Evolutionary conservation across 2,329 filamentous ascomycete species (phyloP).

Genomic region (Cordyceps sp.): DNA sequence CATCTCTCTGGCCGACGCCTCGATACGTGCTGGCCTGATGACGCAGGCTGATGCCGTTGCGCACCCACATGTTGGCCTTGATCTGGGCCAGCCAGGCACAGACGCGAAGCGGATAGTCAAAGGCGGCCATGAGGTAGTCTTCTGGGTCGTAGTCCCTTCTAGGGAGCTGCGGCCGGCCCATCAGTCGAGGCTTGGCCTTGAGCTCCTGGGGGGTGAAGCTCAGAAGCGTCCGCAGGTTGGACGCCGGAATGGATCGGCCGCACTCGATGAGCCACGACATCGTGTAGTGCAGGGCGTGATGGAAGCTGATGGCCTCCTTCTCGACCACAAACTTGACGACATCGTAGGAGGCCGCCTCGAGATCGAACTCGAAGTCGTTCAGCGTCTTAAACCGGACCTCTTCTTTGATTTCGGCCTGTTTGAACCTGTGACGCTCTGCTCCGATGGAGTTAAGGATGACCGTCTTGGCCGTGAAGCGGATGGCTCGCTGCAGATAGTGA

Average conservation of each 20-base stretch:
- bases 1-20: slow-evolving; percentile 74
- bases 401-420: slow-evolving; percentile 73
- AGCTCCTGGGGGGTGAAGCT: slow-evolving; percentile 58
- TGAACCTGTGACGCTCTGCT: slow-evolving; percentile 72
- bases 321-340: slow-evolving; percentile 83
- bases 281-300: slow-evolving; percentile 91
- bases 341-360: slow-evolving; percentile 34
- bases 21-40: slow-evolving; percentile 93
- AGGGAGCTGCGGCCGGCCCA: slow-evolving; percentile 40
- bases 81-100: slow-evolving; percentile 97
- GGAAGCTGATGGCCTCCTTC: slow-evolving; percentile 85
- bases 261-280: slow-evolving; percentile 91
- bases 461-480: slow-evolving; percentile 59
- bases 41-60: slow-evolving; percentile 87
- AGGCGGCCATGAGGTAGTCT: slow-evolving; percentile 70
- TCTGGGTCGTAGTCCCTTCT: slow-evolving; percentile 45
- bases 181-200: slow-evolving; percentile 43
- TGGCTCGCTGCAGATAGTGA: slow-evolving; percentile 50
- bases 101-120: slow-evolving; percentile 85
- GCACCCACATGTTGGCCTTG: slow-evolving; percentile 96
- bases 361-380: slow-evolving; percentile 66
- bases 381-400: slow-evolving; percentile 70
- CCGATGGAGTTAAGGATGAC: slow-evolving; percentile 84
- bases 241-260: slow-evolving; percentile 55
- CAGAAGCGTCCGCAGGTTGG: slow-evolving; percentile 51